These are phyloP conservation scores for Cercospora canescens DNA, from an alignment of 2,329 filamentous ascomycete genomes.

Conservation along the genomic window DNA sequence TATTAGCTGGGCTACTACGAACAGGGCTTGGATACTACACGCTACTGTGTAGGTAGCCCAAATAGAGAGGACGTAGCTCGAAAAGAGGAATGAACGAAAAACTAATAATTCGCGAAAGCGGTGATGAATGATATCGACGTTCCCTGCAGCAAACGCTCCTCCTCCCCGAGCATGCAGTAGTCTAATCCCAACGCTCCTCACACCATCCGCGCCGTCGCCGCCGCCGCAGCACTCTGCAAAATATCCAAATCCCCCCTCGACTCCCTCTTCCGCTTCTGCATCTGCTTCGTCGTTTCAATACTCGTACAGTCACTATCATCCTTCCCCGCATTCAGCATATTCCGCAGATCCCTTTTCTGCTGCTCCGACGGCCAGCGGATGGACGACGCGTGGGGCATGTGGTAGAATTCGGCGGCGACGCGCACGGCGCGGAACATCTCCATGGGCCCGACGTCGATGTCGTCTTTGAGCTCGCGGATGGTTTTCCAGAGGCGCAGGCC, in stretches of 20 bases:
- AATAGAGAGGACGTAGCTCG: too few species aligned
- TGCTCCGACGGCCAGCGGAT: background rate
- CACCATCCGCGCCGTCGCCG: too few species aligned
- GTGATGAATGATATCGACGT: too few species aligned
- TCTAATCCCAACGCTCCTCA: too few species aligned
- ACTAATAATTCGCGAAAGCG: too few species aligned
- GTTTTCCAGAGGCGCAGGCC: background rate
- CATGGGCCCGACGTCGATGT: background rate
- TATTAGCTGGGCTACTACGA: too few species aligned
- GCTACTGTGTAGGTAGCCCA: too few species aligned
- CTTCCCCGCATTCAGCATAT: background rate
- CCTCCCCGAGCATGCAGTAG: too few species aligned
- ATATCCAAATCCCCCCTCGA: background rate
- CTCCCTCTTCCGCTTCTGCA: background rate
- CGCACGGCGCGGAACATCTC: background rate
- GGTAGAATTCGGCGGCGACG: background rate
- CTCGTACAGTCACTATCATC: background rate
- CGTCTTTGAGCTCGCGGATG: background rate
- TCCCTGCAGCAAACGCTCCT: too few species aligned
- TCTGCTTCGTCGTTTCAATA: background rate
- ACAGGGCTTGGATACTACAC: too few species aligned
- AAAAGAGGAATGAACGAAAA: too few species aligned
- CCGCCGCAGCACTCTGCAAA: background rate
- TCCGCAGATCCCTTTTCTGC: background rate
- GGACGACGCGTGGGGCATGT: background rate